phyloP scores from a whole-genome alignment of 306 rosid genomes.

The Cucurbita argyrosperma region DNA sequence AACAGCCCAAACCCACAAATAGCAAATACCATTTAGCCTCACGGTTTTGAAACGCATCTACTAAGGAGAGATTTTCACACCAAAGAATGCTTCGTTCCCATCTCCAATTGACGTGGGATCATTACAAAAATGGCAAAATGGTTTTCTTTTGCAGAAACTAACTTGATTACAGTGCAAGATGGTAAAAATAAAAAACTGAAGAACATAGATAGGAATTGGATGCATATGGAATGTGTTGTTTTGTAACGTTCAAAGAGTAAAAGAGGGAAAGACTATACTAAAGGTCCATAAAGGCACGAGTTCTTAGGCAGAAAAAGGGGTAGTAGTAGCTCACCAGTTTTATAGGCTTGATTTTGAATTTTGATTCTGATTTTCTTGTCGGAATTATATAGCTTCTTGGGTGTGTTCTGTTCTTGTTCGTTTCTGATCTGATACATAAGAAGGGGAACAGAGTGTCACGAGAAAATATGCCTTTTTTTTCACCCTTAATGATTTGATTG shows the following conservation, averaged over 20 bases:
- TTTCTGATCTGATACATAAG: not conserved
- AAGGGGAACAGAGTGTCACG: not conserved
- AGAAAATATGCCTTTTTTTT: not conserved
- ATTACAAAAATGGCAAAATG: not conserved
- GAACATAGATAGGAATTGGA: not conserved
- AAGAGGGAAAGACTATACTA: not conserved
- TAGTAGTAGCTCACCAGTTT: not conserved
- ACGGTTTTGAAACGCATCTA: no score
- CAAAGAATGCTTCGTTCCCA: no score
- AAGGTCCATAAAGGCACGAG: not conserved
- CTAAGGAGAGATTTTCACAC: no score
- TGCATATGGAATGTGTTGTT: not conserved
- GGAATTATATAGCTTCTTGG: not conserved
- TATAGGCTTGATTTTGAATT: not conserved
- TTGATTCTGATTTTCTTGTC: not conserved
- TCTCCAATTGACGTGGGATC: no score
- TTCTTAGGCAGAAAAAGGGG: not conserved
- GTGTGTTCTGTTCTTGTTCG: not conserved
- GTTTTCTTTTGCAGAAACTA: not conserved
- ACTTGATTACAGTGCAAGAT: not conserved
- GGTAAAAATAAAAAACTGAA: not conserved
- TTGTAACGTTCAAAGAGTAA: not conserved
- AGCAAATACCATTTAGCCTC: no score
- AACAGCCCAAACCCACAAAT: no score
- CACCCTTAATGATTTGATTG: not conserved